Base-by-base conservation (phyloP, 345 rosid genomes). In the Lepidium didymum region DNA sequence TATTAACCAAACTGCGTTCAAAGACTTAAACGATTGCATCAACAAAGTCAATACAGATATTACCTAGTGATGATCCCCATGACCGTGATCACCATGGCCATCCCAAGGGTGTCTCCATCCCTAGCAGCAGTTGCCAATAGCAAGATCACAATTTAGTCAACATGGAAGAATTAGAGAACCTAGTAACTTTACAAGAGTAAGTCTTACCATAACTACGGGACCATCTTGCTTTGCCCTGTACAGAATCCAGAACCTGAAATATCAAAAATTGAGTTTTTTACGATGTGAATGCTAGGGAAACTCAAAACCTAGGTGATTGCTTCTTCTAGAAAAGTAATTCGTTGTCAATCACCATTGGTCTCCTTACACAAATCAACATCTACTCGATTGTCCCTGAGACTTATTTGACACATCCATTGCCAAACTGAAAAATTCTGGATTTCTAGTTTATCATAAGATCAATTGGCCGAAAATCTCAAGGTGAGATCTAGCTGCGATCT, bases 81-180 rank as follows among this genome's bases (percentile, higher is more conserved):
- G 89, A 63, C 91, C 91, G 31, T 87, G 92, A 78, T 85, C 98
- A 62, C 78, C 98, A 65, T 89, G 98, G 14, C 97, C 97, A 23
- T 94, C 99, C 99, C 99, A 94, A 4, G 97, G 99, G 76, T 91
- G 99, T 42, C 97, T 69, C 97, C 97, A 92, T 29, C 98, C 98
- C 98, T 92, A 72, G 3, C 56, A 72, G 21, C 60, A 72, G 21
- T 42, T 42, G 52, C 31, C 72, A 68, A 10, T 14, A 25, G 27
- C 14, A 11, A 63, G n/a, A 67, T 41, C 72, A 56, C 6, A 6
- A 61, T 34, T 58, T 7, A 58, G 53, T 23, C 16, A 62, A 18
- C 49, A 34, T 56, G 4, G 14, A 34, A 62, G 34, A 60, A 67
- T 38, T 31, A 33, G 1, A 27, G 14, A 13, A 46, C 10, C 18